Conservation (phyloP, 2,329 filamentous ascomycete species). For the Gnomoniopsis smithogilvyi region DNA sequence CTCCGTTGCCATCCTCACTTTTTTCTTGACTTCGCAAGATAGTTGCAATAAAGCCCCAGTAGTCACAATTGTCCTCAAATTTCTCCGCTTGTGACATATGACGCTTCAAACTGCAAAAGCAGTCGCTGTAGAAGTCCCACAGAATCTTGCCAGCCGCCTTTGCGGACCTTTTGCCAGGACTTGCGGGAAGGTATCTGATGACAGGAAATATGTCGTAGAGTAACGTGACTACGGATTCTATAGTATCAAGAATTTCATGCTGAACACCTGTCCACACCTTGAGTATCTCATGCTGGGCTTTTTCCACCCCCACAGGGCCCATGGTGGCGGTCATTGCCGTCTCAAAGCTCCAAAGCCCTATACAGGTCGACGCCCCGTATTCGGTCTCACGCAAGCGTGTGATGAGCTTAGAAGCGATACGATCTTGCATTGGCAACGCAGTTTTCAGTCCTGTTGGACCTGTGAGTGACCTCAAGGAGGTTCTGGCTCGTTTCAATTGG, state of each 20-base stretch:
- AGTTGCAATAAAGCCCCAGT: slow-evolving; percentile 2
- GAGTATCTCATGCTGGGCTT: not conserved
- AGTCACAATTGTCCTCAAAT: not conserved
- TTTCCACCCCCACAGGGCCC: not conserved
- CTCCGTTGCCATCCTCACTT: not conserved
- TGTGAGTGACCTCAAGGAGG: not conserved
- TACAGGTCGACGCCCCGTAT: not conserved
- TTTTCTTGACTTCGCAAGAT: not conserved
- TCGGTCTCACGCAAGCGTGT: not conserved
- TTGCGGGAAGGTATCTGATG: slow-evolving; percentile 1
- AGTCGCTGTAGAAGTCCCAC: not conserved
- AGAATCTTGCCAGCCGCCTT: not conserved
- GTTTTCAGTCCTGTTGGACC: not conserved
- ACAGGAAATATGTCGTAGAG: not conserved
- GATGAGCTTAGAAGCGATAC: not conserved
- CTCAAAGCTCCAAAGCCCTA: not conserved
- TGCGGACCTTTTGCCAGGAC: not conserved
- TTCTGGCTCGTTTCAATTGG: not conserved
- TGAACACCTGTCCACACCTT: not conserved
- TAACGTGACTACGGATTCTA: not conserved
- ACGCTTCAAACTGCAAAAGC: not conserved
- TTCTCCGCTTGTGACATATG: not conserved
- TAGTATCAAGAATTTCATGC: not conserved
- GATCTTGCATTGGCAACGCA: not conserved
- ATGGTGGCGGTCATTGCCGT: slow-evolving; percentile 1